phyloP scores from a whole-genome alignment of 2,329 filamentous ascomycete species.

The Fusarium sp. region DNA sequence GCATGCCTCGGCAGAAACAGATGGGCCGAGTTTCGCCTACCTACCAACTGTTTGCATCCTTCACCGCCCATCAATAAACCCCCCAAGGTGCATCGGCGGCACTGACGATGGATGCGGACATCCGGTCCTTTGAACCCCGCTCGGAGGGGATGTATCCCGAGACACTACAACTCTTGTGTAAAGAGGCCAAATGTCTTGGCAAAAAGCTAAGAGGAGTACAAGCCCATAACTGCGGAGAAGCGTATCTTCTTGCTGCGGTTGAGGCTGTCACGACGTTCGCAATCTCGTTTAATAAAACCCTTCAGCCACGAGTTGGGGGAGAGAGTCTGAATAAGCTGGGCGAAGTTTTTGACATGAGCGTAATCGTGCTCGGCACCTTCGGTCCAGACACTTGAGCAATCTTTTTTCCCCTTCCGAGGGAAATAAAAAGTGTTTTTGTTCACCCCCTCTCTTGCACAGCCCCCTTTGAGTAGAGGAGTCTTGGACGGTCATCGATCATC shows the following conservation, averaged over 20 bases:
- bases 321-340: slow-evolving; percentile 16
- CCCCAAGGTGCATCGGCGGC: not conserved
- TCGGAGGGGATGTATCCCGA: slow-evolving; percentile 25
- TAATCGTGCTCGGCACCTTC: slow-evolving; percentile 24
- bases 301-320: not conserved
- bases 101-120: not conserved
- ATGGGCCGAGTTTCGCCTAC: not conserved
- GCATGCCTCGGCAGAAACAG: not conserved
- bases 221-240: not conserved
- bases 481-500: slow-evolving; percentile 20
- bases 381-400: slow-evolving; percentile 7
- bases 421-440: not conserved
- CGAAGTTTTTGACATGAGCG: not conserved
- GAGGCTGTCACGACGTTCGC: slow-evolving; percentile 1
- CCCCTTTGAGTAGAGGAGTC: slow-evolving; percentile 15
- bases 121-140: slow-evolving; percentile 5
- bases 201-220: slow-evolving; percentile 7
- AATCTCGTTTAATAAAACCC: slow-evolving; percentile 6
- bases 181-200: slow-evolving; percentile 9
- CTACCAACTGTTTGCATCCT: not conserved
- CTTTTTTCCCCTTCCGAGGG: not conserved
- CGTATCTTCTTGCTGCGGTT: not conserved
- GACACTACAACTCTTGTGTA: not conserved
- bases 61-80: not conserved
- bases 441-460: slow-evolving; percentile 19